phyloP scores from a whole-genome alignment of 1,284 basidiomycete genomes.

The Rhodotorula sp. region DNA sequence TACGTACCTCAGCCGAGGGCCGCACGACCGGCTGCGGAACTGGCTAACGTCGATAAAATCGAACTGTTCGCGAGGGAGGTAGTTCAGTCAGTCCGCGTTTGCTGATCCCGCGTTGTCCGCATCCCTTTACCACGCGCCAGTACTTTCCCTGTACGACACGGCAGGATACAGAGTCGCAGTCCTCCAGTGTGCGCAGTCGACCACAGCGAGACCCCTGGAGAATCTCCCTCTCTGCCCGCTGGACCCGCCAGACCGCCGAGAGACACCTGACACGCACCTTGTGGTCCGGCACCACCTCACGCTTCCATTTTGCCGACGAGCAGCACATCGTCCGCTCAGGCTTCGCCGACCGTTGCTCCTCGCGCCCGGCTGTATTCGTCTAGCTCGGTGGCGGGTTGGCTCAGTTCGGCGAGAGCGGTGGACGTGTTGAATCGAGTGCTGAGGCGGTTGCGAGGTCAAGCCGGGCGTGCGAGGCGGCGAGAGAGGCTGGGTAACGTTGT shows the following conservation, averaged over 20 bases:
- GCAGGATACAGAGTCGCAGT: too few species aligned
- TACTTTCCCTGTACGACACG: too few species aligned
- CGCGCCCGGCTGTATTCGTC: too few species aligned
- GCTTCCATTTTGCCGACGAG: conserved; percentile 71
- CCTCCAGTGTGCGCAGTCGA: too few species aligned
- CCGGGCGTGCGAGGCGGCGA: too few species aligned
- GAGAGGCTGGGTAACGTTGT: too few species aligned
- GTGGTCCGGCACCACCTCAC: conserved; percentile 95
- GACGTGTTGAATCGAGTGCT: too few species aligned
- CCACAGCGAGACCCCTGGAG: not conserved
- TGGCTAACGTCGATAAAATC: conserved; percentile 94
- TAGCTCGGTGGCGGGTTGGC: too few species aligned
- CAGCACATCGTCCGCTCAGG: conserved; percentile 58
- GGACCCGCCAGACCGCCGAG: too few species aligned
- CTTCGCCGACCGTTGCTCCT: too few species aligned
- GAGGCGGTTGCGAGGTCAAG: too few species aligned
- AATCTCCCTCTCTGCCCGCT: not conserved
- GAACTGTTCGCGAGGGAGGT: conserved; percentile 60
- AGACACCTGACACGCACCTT: conserved; percentile 61
- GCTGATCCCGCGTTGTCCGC: not conserved
- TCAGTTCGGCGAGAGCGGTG: too few species aligned
- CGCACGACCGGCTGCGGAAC: conserved; percentile 80
- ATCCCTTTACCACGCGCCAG: not conserved
- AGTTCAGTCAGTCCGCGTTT: not conserved
- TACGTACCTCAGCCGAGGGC: conserved; percentile 78